Conservation (phyloP, 2,329 filamentous ascomycete species). For the Cordyceps farinosa region DNA sequence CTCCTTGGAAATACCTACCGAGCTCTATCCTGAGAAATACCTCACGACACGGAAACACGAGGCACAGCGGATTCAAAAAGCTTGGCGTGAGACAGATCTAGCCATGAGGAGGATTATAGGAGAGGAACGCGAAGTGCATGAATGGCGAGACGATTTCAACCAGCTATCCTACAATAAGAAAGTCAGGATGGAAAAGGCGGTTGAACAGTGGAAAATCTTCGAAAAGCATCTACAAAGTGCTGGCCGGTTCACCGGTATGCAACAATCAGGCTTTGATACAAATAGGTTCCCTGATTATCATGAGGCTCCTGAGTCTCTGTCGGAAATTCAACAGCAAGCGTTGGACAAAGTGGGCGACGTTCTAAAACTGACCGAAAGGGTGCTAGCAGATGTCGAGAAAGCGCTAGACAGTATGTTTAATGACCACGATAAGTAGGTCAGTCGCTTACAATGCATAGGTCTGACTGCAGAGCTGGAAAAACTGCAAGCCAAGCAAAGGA, state of each 20-base stretch:
- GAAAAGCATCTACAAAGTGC: constrained; percentile 35
- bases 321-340: constrained; percentile 31
- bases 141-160: constrained; percentile 28
- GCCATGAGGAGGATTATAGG: constrained; percentile 24
- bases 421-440: not conserved
- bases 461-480: constrained; percentile 31
- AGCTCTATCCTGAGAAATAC: constrained; percentile 55
- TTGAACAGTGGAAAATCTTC: constrained; percentile 32
- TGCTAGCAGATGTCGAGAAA: constrained; percentile 34
- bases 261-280: constrained; percentile 36
- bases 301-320: constrained; percentile 36
- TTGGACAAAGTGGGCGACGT: constrained; percentile 32
- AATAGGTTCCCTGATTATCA: constrained; percentile 38
- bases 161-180: constrained; percentile 28
- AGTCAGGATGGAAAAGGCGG: constrained; percentile 29
- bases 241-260: constrained; percentile 35
- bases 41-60: constrained; percentile 42
- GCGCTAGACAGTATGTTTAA: constrained; percentile 34
- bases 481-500: constrained; percentile 34
- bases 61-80: constrained; percentile 42
- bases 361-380: constrained; percentile 30
- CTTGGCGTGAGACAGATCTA: constrained; percentile 32
- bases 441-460: constrained; percentile 27
- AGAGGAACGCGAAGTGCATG: constrained; percentile 27
- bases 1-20: constrained; percentile 47